Percentiles rank a stretch among this genome's conserved stretches.
phyloP scores from a whole-genome alignment of 169 alveolate genomes.

The Plasmodium malariae region DNA sequence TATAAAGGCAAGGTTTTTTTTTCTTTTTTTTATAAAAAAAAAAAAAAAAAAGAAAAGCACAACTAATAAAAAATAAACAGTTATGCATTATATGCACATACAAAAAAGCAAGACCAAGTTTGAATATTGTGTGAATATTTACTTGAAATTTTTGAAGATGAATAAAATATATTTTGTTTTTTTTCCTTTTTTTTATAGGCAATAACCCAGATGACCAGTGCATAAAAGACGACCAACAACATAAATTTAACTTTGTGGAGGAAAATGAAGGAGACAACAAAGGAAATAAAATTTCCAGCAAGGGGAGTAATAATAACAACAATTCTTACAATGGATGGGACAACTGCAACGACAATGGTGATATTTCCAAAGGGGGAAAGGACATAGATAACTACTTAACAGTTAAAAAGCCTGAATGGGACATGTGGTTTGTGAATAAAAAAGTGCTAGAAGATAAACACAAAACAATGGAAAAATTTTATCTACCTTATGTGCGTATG shows the following conservation, averaged over 20 bases:
- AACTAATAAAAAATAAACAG: background rate
- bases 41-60: no score
- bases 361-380: background rate
- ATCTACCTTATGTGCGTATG: constrained; percentile 68
- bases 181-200: constrained; percentile 28
- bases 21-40: no score
- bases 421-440: constrained; percentile 74
- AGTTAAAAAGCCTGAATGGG: constrained; percentile 75
- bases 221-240: constrained; percentile 75
- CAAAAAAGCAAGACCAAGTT: no score
- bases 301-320: background rate
- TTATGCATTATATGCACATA: no score
- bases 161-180: background rate
- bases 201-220: constrained; percentile 60
- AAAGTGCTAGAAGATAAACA: constrained; percentile 47
- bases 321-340: background rate
- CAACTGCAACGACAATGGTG: background rate
- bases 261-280: background rate
- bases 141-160: no score
- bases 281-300: background rate
- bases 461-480: constrained; percentile 22
- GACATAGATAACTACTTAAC: constrained; percentile 34
- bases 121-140: no score
- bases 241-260: constrained; percentile 52
- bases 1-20: constrained; percentile 78